Evolutionary conservation across 257 asterid species (phyloP).

Genomic region (Linderniella brevidens): DNA sequence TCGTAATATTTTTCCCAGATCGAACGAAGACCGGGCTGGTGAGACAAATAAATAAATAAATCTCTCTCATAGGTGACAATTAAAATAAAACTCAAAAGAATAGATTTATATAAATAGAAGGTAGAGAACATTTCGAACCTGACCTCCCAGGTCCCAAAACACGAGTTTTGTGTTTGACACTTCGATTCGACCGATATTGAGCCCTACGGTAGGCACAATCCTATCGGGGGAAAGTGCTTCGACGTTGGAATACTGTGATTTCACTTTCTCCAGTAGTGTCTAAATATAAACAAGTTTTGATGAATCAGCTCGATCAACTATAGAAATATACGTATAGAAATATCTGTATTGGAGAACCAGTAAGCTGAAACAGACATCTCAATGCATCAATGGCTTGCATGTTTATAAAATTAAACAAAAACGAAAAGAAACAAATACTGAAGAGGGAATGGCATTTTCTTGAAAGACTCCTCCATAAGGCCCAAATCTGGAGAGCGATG

Average conservation of each 20-base stretch:
- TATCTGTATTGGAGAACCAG: no score
- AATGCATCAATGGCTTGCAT: no score
- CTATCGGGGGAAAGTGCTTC: constrained; percentile 82
- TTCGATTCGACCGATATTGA: constrained; percentile 66
- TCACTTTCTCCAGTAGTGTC: constrained; percentile 65
- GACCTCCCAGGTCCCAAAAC: constrained; percentile 89
- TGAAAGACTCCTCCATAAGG: no score
- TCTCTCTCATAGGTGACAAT: background rate
- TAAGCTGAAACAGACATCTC: no score
- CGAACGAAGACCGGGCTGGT: constrained; percentile 61
- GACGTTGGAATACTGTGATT: constrained; percentile 39
- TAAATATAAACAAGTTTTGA: constrained; percentile 5
- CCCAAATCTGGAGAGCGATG: no score
- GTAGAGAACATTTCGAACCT: constrained; percentile 24
- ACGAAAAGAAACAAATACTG: no score
- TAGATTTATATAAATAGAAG: no score
- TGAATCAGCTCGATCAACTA: background rate
- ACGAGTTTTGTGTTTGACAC: constrained; percentile 49
- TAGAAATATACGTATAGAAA: background rate
- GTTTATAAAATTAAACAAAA: no score
- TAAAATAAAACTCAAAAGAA: background rate
- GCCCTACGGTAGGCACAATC: constrained; percentile 78
- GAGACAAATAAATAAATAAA: constrained; percentile 2
- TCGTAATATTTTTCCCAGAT: constrained; percentile 79
- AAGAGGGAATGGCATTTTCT: no score